Evolutionary conservation across 495 filamentous ascomycete genomes (phyloP).

Genomic region (Podospora didyma): DNA sequence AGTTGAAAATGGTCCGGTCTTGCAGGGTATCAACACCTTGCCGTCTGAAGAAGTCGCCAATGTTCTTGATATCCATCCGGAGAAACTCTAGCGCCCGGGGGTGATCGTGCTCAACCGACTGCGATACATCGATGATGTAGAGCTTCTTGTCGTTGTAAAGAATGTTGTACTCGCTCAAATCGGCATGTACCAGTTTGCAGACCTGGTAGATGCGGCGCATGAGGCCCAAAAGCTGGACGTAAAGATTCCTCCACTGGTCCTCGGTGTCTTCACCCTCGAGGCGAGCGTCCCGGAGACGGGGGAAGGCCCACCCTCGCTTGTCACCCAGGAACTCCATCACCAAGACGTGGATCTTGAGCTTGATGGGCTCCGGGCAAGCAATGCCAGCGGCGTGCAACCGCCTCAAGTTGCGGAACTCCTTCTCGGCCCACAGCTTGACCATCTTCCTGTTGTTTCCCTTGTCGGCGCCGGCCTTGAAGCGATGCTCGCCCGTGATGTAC

Average conservation of each 20-base stretch:
- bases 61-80: conserved; percentile 96
- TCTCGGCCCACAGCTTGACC: conserved; percentile 98
- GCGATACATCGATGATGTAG: conserved; percentile 95
- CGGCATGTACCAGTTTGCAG: conserved; percentile 88
- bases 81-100: conserved; percentile 87
- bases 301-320: conserved; percentile 79
- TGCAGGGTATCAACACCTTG: conserved; percentile 75
- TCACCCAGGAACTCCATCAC: conserved; percentile 92
- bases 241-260: conserved; percentile 71
- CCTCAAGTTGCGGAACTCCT: conserved; percentile 92
- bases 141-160: conserved; percentile 80
- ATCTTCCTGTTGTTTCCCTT: conserved; percentile 90
- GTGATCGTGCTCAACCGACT: conserved; percentile 95
- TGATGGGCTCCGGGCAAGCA: conserved; percentile 82
- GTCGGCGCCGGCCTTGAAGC: conserved; percentile 71
- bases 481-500: conserved; percentile 89
- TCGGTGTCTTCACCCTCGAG: conserved; percentile 54
- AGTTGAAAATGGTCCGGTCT: conserved; percentile 73
- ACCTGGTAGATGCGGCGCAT: conserved; percentile 91
- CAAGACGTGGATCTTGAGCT: conserved; percentile 83
- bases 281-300: conserved; percentile 59
- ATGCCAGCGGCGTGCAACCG: conserved; percentile 79
- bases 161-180: conserved; percentile 96
- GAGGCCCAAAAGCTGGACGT: conserved; percentile 76
- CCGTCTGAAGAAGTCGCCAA: conserved; percentile 82